A percentile compares a stretch with the other conserved stretches of the same genome.
phyloP scores from a whole-genome alignment of 1,139 yeast genomes.

The Sugiyamaella grinbergsii region DNA sequence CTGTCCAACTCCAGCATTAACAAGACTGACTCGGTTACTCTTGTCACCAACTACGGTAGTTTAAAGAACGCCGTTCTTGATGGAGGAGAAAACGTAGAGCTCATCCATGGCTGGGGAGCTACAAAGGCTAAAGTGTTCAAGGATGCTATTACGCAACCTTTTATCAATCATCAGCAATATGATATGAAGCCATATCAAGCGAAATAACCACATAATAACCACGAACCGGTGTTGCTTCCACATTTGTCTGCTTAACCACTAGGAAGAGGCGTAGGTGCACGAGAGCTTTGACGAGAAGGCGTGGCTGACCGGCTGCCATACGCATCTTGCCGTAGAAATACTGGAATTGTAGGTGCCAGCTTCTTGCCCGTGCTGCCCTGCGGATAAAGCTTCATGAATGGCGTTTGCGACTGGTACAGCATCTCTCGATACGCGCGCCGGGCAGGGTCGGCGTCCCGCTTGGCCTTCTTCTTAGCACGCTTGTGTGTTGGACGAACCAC shows the following conservation, averaged over 20 bases:
- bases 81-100: constrained; percentile 39
- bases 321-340: constrained; percentile 17
- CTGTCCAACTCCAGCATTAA: constrained; percentile 52
- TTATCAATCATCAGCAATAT: constrained; percentile 48
- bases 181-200: constrained; percentile 4
- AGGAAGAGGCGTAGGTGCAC: constrained; percentile 12
- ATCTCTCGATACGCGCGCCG: constrained; percentile 30
- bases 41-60: constrained; percentile 57
- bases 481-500: constrained; percentile 62
- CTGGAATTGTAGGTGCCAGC: constrained; percentile 27
- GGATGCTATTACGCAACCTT: constrained; percentile 55
- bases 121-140: constrained; percentile 52
- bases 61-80: constrained; percentile 52
- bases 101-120: constrained; percentile 59
- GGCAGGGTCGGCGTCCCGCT: constrained; percentile 42
- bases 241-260: not conserved
- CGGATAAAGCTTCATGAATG: constrained; percentile 23
- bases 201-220: not conserved
- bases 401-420: constrained; percentile 18
- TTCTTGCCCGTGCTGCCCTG: constrained; percentile 28
- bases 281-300: constrained; percentile 10
- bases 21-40: constrained; percentile 59
- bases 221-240: not conserved
- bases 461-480: constrained; percentile 39
- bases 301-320: constrained; percentile 7